Conservation (phyloP, 768 basidiomycete species). For the Lepiota brunneoincarnata region DNA sequence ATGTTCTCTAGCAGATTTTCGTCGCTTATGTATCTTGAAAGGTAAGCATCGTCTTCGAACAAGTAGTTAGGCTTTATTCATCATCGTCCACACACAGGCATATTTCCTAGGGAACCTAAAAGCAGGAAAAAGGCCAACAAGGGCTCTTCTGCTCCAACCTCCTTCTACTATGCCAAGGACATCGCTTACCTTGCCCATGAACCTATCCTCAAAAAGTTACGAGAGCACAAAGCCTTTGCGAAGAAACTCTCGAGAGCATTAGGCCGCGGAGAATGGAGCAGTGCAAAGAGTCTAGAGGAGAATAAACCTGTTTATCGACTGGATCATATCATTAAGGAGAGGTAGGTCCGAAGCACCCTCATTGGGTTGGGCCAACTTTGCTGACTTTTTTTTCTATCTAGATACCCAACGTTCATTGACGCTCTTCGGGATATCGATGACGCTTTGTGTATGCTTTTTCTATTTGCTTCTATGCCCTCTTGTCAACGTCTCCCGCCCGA, state of each 20-base stretch:
- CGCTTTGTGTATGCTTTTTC: conserved; percentile 90
- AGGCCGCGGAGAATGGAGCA: conserved; percentile 92
- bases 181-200: conserved; percentile 97
- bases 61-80: conserved; percentile 5
- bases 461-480: conserved; percentile 92
- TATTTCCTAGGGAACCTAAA: conserved; percentile 95
- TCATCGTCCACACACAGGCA: conserved; percentile 51
- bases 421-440: conserved; percentile 97
- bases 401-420: conserved; percentile 96
- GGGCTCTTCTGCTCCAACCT: conserved; percentile 93
- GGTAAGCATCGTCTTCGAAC: conserved; percentile 45
- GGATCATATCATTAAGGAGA: conserved; percentile 97
- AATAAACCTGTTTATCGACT: conserved; percentile 88
- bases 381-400: conserved; percentile 25
- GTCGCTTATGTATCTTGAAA: conserved; percentile 95
- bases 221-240: conserved; percentile 98
- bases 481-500: conserved; percentile 76
- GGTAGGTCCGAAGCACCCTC: conserved; percentile 47
- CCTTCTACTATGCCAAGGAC: conserved; percentile 98
- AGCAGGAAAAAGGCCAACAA: conserved; percentile 94
- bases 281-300: conserved; percentile 91
- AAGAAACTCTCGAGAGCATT: conserved; percentile 94
- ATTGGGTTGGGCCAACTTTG: neutral
- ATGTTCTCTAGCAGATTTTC: conserved; percentile 94
- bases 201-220: conserved; percentile 86